Percentiles rank a stretch among this genome's conserved stretches.
Conservation (phyloP, 148 eudicot genomes). For the Cornus suecica region DNA sequence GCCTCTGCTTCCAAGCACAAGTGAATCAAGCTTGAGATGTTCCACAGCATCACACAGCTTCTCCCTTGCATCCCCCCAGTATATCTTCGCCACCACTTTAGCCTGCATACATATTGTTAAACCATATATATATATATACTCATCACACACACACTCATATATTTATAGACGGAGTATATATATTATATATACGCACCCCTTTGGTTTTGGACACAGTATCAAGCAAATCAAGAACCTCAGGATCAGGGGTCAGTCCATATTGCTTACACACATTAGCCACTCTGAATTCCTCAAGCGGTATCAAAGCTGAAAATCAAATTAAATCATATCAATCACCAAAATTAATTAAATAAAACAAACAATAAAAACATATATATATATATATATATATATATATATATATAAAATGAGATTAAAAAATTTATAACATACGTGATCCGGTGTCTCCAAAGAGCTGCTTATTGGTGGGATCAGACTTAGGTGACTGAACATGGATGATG, state of each 20-base stretch:
- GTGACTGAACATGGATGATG: constrained; percentile 38
- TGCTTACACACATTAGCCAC: constrained; percentile 35
- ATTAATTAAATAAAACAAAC: neutral
- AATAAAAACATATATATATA: neutral
- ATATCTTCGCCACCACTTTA: constrained; percentile 42
- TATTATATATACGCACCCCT: constrained; percentile 26
- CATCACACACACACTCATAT: neutral
- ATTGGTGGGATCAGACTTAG: constrained; percentile 41
- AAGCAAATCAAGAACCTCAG: constrained; percentile 45
- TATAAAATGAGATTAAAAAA: neutral
- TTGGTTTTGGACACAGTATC: constrained; percentile 29
- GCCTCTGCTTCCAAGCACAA: constrained; percentile 53
- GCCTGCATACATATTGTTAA: constrained; percentile 23
- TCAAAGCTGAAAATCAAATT: constrained; percentile 31
- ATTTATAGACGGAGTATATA: neutral
- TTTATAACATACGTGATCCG: constrained; percentile 55
- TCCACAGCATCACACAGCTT: constrained; percentile 46
- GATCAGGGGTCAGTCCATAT: constrained; percentile 45
- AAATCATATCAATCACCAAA: too few relatives aligned
- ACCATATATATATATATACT: neutral
- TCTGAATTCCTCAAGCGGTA: constrained; percentile 42
- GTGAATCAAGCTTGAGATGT: constrained; percentile 37
- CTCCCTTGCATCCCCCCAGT: constrained; percentile 62
- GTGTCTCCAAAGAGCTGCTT: constrained; percentile 50
- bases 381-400: neutral